phyloP scores from a whole-genome alignment of 2,329 filamentous ascomycete species.

The Xylaria sp. region DNA sequence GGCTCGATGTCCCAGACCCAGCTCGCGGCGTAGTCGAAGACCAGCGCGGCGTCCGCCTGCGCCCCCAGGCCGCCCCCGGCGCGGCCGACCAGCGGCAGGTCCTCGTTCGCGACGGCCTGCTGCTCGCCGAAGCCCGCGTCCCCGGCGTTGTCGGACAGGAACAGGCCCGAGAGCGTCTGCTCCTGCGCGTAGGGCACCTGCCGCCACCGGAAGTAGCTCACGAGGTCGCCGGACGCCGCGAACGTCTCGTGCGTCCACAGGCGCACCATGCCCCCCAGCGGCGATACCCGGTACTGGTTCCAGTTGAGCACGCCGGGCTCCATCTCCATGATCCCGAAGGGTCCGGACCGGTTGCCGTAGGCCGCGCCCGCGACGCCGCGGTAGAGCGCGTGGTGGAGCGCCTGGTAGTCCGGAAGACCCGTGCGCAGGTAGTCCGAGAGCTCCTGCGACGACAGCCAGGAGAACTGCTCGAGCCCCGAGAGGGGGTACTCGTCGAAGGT shows the following conservation, averaged over 20 bases:
- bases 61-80: slow-evolving; percentile 8
- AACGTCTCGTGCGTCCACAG: slow-evolving; percentile 30
- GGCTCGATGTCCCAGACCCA: slow-evolving; percentile 30
- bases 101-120: slow-evolving; percentile 17
- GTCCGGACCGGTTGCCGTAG: slow-evolving; percentile 18
- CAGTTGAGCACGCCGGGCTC: slow-evolving; percentile 31
- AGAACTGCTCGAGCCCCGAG: slow-evolving; percentile 10
- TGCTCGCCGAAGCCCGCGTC: slow-evolving; percentile 24
- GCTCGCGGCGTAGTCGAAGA: slow-evolving; percentile 27
- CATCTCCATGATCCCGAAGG: slow-evolving; percentile 32
- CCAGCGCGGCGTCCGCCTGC: slow-evolving; percentile 23
- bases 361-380: slow-evolving; percentile 25
- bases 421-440: slow-evolving; percentile 22
- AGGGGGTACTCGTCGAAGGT: slow-evolving; percentile 28
- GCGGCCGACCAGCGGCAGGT: slow-evolving; percentile 19
- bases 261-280: slow-evolving; percentile 25
- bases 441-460: slow-evolving; percentile 22
- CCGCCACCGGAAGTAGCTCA: slow-evolving; percentile 31
- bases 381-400: slow-evolving; percentile 27
- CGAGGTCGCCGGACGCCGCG: slow-evolving; percentile 22
- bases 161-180: slow-evolving; percentile 28
- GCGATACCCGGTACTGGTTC: slow-evolving; percentile 26
- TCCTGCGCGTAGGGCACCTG: slow-evolving; percentile 30
- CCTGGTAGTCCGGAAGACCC: slow-evolving; percentile 27
- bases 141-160: slow-evolving; percentile 20